Evolutionary conservation across 306 rosid species (phyloP).

Genomic region (Medicago truncatula): MtrunA17r5.0-ANR NC_053048.1:51866501-51867000

Average conservation of each 20-base stretch:
- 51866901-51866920: slow-evolving; percentile 49
- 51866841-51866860: slow-evolving; percentile 44
- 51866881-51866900: slow-evolving; percentile 57
- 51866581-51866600: slow-evolving; percentile 45
- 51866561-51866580: slow-evolving; percentile 86
- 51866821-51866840: slow-evolving; percentile 57
- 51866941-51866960: slow-evolving; percentile 96
- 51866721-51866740: slow-evolving; percentile 2
- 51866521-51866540: slow-evolving; percentile 84
- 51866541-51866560: slow-evolving; percentile 75
- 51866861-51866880: slow-evolving; percentile 55
- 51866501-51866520: slow-evolving; percentile 94
- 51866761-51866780: slow-evolving; percentile 64
- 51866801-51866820: slow-evolving; percentile 48
- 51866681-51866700: slow-evolving; percentile 19
- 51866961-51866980: slow-evolving; percentile 73
- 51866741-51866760: slow-evolving; percentile 43
- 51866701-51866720: slow-evolving; percentile 12
- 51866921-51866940: slow-evolving; percentile 68
- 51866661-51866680: slow-evolving; percentile 47
- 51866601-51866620: slow-evolving; percentile 39
- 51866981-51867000: slow-evolving; percentile 65
- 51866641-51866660: slow-evolving; percentile 39
- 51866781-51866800: slow-evolving; percentile 11
- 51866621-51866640: slow-evolving; percentile 45